Base-by-base conservation (phyloP, 306 rosid species). In the Elaeagnus macrophylla region DNA sequence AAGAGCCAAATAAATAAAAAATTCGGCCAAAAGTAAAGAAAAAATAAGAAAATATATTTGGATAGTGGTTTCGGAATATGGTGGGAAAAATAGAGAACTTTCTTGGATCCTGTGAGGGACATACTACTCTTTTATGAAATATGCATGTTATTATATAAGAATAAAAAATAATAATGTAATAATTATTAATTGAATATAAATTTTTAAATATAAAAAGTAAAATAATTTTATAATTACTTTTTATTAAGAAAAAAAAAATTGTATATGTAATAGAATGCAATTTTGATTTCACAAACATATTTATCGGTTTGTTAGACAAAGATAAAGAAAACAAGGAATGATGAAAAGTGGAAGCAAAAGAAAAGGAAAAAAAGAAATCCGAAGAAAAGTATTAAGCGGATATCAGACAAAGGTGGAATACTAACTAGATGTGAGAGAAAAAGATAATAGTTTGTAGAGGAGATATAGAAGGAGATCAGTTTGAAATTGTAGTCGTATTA, bases 81-180 rank as follows among this genome's bases (percentile, higher is more conserved):
- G 94, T 83, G 95, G 89, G 91, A 90, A 86, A 76, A 76, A 69
- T 71, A 61, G 44, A 76, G 64, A 62, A 65, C 91, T 86, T 74
- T 86, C 88, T 90, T 68, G 95, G 94, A 90, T 86, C 94, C 95
- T 90, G 94, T 67, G 86, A 58, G 88, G 74, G 72, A 74, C 84
- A 83, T 65, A 56, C n/a, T 65, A 46, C 75, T 79, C 91, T 81
- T 57, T 78, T 74, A 48, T 38, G 51, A n/a, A n/a, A n/a, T n/a
- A n/a, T n/a, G n/a, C n/a, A n/a, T n/a, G n/a, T n/a, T n/a, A n/a
- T n/a, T n/a, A n/a, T n/a, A n/a, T n/a, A n/a, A n/a, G n/a, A n/a
- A n/a, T n/a, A n/a, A n/a, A n/a, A n/a, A n/a, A n/a, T n/a, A n/a
- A n/a, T n/a, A n/a, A n/a, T n/a, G n/a, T n/a, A n/a, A n/a, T n/a